These are phyloP conservation scores for Mitragyna speciosa DNA, from an alignment of 257 asterid genomes.

Conservation along the genomic window DNA sequence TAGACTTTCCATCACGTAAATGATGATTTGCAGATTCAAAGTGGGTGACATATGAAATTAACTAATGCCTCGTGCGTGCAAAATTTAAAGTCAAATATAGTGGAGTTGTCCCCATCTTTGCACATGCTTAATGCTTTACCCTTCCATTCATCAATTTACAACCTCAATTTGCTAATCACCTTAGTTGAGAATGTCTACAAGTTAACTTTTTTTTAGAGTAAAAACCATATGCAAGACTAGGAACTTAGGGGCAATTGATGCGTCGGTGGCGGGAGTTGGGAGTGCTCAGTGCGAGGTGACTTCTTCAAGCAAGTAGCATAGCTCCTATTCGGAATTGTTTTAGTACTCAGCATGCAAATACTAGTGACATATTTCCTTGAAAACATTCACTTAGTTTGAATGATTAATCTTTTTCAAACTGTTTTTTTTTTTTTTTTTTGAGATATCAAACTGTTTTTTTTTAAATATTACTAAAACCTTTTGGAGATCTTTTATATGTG, in stretches of 20 bases:
- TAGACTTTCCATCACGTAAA: neutral
- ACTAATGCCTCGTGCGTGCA: neutral
- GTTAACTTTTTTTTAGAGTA: neutral
- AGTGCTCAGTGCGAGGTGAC: constrained; percentile 15
- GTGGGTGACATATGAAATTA: constrained; percentile 13
- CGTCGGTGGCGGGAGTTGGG: constrained; percentile 1
- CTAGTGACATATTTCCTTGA: neutral
- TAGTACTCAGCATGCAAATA: constrained; percentile 2
- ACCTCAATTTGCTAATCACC: neutral
- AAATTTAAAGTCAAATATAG: neutral
- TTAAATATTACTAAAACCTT: too few species aligned
- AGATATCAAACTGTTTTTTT: too few species aligned
- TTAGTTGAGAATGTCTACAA: neutral
- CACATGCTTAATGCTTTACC: constrained; percentile 11
- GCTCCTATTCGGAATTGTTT: neutral
- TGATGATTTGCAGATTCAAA: constrained; percentile 2
- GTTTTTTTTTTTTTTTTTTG: too few species aligned
- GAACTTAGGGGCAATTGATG: neutral
- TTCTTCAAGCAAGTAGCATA: constrained; percentile 9
- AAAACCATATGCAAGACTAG: neutral
- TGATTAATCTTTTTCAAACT: neutral
- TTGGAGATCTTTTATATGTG: too few species aligned
- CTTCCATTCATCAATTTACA: neutral
- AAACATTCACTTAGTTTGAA: too few species aligned
- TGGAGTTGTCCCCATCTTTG: constrained; percentile 17